Conservation (phyloP, 2,329 filamentous ascomycete genomes). For the Botryotinia convoluta region DNA sequence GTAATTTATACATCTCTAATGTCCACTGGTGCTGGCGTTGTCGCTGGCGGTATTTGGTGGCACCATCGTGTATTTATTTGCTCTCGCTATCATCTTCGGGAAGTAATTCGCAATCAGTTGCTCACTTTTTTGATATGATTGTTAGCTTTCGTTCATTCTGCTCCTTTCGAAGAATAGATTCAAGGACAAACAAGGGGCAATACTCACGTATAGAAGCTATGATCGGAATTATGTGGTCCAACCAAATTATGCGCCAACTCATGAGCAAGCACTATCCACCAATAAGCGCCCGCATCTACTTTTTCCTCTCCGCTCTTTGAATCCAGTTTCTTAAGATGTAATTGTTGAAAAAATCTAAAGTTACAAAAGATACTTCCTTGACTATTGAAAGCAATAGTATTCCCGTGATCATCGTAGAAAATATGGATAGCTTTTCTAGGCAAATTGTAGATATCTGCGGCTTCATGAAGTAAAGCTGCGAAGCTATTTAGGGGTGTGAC, state of each 20-base stretch:
- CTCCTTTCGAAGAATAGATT: background rate
- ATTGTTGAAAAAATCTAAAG: conserved; percentile 76
- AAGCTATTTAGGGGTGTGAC: conserved; percentile 65
- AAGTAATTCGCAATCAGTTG: conserved; percentile 79
- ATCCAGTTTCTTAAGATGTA: conserved; percentile 60
- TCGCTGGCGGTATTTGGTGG: background rate
- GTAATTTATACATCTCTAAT: background rate
- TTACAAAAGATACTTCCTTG: conserved; percentile 92
- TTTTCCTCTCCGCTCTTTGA: conserved; percentile 46
- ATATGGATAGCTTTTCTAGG: conserved; percentile 71
- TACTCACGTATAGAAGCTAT: conserved; percentile 75
- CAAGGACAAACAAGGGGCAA: conserved; percentile 9
- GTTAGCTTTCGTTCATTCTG: background rate
- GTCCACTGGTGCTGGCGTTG: background rate
- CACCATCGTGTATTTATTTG: conserved; percentile 21
- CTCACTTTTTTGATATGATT: conserved; percentile 50
- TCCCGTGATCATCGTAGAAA: conserved; percentile 76
- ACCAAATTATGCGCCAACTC: conserved; percentile 95
- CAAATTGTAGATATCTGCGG: conserved; percentile 71
- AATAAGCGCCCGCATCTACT: conserved; percentile 75
- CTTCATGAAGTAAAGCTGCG: conserved; percentile 64
- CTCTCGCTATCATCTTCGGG: conserved; percentile 56
- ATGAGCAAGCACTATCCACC: conserved; percentile 95
- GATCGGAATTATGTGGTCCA: conserved; percentile 69
- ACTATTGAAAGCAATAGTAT: conserved; percentile 89